These are phyloP conservation scores for Colletotrichum spinosum DNA, from an alignment of 2,329 filamentous ascomycete species.

Conservation along the genomic window DNA sequence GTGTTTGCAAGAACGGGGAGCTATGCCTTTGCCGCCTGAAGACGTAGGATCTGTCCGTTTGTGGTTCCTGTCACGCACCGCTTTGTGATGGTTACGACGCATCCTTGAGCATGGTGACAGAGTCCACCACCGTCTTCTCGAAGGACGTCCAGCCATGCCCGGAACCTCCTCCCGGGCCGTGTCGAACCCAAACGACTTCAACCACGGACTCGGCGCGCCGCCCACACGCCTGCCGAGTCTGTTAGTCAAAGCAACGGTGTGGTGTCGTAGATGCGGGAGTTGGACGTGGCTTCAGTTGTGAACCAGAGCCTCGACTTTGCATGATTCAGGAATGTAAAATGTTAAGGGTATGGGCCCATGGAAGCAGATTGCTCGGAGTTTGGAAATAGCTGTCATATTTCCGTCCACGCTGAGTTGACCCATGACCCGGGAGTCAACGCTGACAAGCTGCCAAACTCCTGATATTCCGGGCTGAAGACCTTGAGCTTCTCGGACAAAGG, in stretches of 20 bases:
- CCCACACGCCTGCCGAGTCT: conserved; percentile 1
- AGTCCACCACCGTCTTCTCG: conserved; percentile 60
- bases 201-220: conserved; percentile 13
- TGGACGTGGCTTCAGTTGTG: neutral
- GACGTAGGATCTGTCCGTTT: accelerated
- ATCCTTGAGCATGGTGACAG: conserved; percentile 19
- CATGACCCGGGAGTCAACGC: no score
- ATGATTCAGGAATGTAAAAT: no score
- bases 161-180: conserved; percentile 57
- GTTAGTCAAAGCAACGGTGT: no score
- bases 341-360: no score
- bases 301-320: no score
- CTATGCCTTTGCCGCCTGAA: conserved; percentile 41
- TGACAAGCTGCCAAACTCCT: no score
- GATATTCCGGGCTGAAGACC: no score
- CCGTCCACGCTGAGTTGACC: no score
- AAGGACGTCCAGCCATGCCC: conserved; percentile 58
- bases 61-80: neutral
- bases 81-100: neutral
- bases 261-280: neutral
- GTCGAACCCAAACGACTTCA: conserved; percentile 44
- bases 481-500: no score
- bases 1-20: conserved; percentile 43
- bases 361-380: no score
- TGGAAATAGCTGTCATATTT: no score